phyloP scores from a whole-genome alignment of 805 yeast genomes.

The Nakazawaea molendinolei region DNA sequence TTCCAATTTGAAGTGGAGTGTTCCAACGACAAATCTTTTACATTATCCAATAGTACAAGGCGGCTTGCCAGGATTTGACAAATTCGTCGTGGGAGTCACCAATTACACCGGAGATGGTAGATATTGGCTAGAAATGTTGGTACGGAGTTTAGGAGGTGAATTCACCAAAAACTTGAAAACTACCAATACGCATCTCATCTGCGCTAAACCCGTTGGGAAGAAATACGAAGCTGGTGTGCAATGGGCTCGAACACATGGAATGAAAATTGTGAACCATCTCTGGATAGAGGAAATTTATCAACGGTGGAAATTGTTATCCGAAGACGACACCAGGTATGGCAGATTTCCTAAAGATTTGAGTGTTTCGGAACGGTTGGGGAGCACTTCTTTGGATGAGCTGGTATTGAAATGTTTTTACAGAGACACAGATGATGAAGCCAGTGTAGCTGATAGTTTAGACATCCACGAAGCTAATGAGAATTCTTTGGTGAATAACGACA shows the following conservation, averaged over 20 bases:
- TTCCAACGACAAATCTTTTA: conserved; percentile 51
- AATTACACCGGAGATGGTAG: conserved; percentile 86
- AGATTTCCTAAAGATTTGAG: conserved; percentile 35
- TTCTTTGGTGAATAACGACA: background rate
- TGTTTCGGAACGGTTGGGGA: conserved; percentile 45
- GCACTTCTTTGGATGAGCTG: conserved; percentile 35
- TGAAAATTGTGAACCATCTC: conserved; percentile 64
- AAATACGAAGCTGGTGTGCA: conserved; percentile 68
- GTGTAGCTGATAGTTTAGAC: conserved; percentile 15
- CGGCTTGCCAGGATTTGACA: conserved; percentile 47
- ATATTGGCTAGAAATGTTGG: conserved; percentile 56
- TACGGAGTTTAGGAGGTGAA: conserved; percentile 64
- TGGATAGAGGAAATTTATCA: conserved; percentile 85
- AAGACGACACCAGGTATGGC: conserved; percentile 37
- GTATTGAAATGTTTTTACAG: conserved; percentile 35
- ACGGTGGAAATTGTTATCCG: conserved; percentile 50
- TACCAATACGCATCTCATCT: conserved; percentile 65
- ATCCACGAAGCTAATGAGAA: conserved; percentile 7
- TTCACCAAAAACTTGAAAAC: conserved; percentile 63
- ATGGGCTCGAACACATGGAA: conserved; percentile 38
- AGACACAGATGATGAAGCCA: conserved; percentile 15
- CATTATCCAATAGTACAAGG: conserved; percentile 61
- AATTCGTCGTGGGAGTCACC: conserved; percentile 59
- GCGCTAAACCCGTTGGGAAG: conserved; percentile 61
- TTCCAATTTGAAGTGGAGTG: conserved; percentile 44